A percentile compares a stretch with the other conserved stretches of the same genome.
phyloP scores from a whole-genome alignment of 176 grass and related monocot genomes.

The Sorghum bicolor region DNA sequence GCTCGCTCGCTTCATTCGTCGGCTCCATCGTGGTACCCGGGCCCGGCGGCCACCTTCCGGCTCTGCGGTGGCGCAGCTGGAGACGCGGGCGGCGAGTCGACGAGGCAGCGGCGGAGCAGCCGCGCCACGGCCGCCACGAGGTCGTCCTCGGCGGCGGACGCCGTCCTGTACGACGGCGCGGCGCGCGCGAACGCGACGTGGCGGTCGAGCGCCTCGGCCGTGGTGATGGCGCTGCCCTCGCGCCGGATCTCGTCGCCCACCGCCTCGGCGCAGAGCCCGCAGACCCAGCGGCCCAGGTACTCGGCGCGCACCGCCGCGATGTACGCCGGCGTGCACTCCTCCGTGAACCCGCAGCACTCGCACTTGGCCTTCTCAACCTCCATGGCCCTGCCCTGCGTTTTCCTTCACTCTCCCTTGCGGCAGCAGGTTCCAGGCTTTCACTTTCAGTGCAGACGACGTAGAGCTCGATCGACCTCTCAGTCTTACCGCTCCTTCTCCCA shows the following conservation, averaged over 20 bases:
- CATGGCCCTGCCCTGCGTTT: constrained; percentile 26
- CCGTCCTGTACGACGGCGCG: neutral
- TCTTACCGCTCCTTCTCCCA: constrained; percentile 86
- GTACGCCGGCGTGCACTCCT: constrained; percentile 87
- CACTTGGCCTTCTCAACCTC: constrained; percentile 59
- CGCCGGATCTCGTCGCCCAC: constrained; percentile 75
- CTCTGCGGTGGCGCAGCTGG: constrained; percentile 1
- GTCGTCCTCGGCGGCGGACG: neutral
- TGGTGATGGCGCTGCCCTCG: constrained; percentile 51
- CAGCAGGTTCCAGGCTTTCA: neutral
- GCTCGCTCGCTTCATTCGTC: neutral
- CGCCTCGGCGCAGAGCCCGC: constrained; percentile 68
- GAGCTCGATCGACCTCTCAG: neutral
- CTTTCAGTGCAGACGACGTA: neutral
- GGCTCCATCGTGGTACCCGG: neutral
- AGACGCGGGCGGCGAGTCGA: constrained; percentile 56
- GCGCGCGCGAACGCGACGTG: constrained; percentile 56
- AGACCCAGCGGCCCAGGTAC: constrained; percentile 72
- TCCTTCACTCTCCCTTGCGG: neutral
- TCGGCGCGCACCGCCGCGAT: constrained; percentile 52
- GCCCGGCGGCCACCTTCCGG: constrained; percentile 35
- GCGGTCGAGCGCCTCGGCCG: constrained; percentile 70
- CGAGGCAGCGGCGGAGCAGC: constrained; percentile 63
- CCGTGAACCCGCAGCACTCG: constrained; percentile 81
- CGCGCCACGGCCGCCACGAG: constrained; percentile 62